phyloP scores from a whole-genome alignment of 371 early-diverging fungal genomes.

The Circinella umbellata region DNA sequence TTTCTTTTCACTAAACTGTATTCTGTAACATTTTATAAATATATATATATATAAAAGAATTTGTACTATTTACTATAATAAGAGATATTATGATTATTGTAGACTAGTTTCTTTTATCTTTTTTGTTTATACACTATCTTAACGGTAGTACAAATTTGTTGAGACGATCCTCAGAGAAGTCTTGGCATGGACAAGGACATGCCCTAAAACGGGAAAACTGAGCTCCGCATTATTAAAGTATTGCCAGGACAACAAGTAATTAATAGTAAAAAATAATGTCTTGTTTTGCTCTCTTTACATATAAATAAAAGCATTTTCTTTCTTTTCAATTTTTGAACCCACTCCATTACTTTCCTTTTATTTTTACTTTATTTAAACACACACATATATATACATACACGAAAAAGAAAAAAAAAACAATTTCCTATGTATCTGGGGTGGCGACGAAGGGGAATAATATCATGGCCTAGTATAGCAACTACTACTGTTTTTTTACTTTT shows the following conservation, averaged over 20 bases:
- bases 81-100: too few relatives aligned
- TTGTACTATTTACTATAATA: too few relatives aligned
- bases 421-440: constrained; percentile 5
- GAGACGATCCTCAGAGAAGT: neutral
- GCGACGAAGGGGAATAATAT: neutral
- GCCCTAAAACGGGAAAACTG: neutral
- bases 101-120: too few relatives aligned
- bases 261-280: too few relatives aligned
- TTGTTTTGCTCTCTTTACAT: neutral
- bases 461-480: neutral
- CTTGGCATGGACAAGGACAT: neutral
- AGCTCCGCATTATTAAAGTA: neutral
- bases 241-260: too few relatives aligned
- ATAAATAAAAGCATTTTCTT: neutral
- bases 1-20: constrained; percentile 1
- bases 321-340: neutral
- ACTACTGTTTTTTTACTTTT: neutral
- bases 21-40: neutral
- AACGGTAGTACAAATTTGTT: neutral
- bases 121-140: neutral
- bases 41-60: neutral
- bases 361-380: neutral
- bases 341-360: neutral
- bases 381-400: neutral
- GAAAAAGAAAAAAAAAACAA: too few relatives aligned